Evolutionary conservation across 495 filamentous ascomycete genomes (phyloP).

Genomic region (Evansstolkia leycettana): DNA sequence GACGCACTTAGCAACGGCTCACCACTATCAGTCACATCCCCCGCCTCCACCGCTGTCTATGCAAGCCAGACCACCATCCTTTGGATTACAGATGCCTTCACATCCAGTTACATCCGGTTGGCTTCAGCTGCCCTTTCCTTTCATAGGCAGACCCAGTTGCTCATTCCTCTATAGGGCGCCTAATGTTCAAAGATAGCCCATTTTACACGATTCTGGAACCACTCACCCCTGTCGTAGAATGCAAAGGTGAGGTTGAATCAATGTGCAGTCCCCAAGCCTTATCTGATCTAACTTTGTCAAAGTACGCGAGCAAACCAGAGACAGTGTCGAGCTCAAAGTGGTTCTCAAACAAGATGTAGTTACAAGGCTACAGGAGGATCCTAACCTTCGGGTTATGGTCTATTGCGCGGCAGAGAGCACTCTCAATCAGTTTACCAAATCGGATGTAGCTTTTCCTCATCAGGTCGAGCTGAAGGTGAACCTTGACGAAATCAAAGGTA

Average conservation of each 20-base stretch:
- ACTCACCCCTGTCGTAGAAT: constrained; percentile 49
- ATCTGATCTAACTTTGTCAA: constrained; percentile 10
- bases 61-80: constrained; percentile 16
- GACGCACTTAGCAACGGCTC: constrained; percentile 11
- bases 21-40: constrained; percentile 12
- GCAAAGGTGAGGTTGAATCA: constrained; percentile 46
- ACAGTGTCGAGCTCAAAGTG: constrained; percentile 41
- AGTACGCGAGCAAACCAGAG: constrained; percentile 41
- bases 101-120: constrained; percentile 23
- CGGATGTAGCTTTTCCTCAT: constrained; percentile 78
- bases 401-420: constrained; percentile 57
- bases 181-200: constrained; percentile 61
- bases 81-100: constrained; percentile 18
- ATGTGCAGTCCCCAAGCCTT: neutral
- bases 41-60: constrained; percentile 10
- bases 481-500: constrained; percentile 72
- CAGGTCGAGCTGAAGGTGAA: constrained; percentile 90
- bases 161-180: constrained; percentile 18
- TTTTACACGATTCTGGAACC: constrained; percentile 55
- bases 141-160: neutral
- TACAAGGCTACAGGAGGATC: constrained; percentile 37
- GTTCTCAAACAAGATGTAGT: constrained; percentile 35
- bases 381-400: constrained; percentile 55
- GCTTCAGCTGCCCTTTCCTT: constrained; percentile 1
- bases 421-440: constrained; percentile 41